phyloP scores from a whole-genome alignment of 495 filamentous ascomycete genomes.

The Durotheca rogersii region DNA sequence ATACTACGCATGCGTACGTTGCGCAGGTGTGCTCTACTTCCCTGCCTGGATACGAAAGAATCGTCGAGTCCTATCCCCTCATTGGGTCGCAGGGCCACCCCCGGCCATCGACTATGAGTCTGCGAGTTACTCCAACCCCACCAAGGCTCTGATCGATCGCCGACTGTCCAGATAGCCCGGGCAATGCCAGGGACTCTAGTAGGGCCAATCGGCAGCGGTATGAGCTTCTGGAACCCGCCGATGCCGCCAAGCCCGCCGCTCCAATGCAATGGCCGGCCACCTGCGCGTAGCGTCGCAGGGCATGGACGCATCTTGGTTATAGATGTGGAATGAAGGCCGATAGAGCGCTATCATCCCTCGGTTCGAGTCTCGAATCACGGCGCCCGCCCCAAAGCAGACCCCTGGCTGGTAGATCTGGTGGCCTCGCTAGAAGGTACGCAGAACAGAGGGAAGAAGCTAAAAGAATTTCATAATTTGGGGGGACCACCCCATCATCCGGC shows the following conservation, averaged over 20 bases:
- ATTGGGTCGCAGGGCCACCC: constrained; percentile 12
- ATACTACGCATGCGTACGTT: constrained; percentile 3
- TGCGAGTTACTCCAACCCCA: constrained; percentile 4
- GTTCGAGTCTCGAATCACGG: constrained; percentile 24
- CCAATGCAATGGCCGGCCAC: constrained; percentile 19
- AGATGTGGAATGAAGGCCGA: constrained; percentile 30
- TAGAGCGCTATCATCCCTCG: not conserved
- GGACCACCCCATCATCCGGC: constrained; percentile 9
- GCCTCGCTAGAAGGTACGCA: constrained; percentile 30
- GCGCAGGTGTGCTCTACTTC: not conserved
- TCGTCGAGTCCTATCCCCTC: constrained; percentile 21
- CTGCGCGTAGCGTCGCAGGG: constrained; percentile 26
- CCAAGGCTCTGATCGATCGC: constrained; percentile 27
- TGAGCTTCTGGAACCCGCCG: constrained; percentile 31
- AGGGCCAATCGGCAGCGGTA: constrained; percentile 29
- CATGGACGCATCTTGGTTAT: constrained; percentile 19
- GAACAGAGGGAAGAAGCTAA: constrained; percentile 24
- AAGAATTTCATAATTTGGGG: constrained; percentile 1
- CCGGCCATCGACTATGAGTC: constrained; percentile 1
- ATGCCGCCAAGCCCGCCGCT: constrained; percentile 32
- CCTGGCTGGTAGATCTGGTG: constrained; percentile 26
- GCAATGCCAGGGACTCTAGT: constrained; percentile 11
- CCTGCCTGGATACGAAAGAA: constrained; percentile 9
- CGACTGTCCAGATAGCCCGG: constrained; percentile 25
- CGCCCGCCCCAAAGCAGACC: constrained; percentile 22